Percentiles rank a stretch among this genome's conserved stretches.
These are phyloP conservation scores for Aspergillus sp. DNA, from an alignment of 2,329 filamentous ascomycete species.

Conservation along the genomic window DNA sequence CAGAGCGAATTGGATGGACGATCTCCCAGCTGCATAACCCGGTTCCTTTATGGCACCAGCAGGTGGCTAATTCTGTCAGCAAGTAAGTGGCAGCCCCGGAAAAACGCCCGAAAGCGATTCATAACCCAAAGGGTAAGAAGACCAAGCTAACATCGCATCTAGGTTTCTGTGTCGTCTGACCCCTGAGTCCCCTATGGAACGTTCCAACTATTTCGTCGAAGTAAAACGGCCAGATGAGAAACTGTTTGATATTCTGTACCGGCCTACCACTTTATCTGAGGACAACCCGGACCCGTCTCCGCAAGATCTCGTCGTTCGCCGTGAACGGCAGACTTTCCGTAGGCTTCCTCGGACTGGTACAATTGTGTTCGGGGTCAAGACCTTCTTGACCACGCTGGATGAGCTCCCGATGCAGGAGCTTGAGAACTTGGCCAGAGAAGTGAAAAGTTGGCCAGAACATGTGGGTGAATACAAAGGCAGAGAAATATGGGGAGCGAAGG, in stretches of 20 bases:
- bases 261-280: constrained; percentile 41
- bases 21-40: constrained; percentile 49
- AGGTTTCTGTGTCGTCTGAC: constrained; percentile 51
- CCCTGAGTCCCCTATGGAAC: constrained; percentile 47
- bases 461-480: constrained; percentile 48
- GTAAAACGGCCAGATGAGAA: constrained; percentile 38
- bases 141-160: constrained; percentile 2
- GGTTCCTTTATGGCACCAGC: constrained; percentile 52
- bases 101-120: neutral
- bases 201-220: constrained; percentile 53
- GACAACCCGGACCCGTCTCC: constrained; percentile 36
- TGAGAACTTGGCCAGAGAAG: constrained; percentile 43
- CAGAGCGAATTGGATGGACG: constrained; percentile 50
- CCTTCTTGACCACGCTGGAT: constrained; percentile 43
- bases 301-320: constrained; percentile 48
- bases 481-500: constrained; percentile 43
- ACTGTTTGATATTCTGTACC: constrained; percentile 46
- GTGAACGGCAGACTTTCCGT: constrained; percentile 52
- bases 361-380: constrained; percentile 53
- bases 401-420: constrained; percentile 44
- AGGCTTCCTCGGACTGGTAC: constrained; percentile 45
- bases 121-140: too few relatives aligned
- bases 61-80: constrained; percentile 43
- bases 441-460: constrained; percentile 47
- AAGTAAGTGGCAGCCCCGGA: constrained; percentile 31